These are phyloP conservation scores for Deinandra increscens DNA, from an alignment of 129 eudicot species.

Conservation along the genomic window DNA sequence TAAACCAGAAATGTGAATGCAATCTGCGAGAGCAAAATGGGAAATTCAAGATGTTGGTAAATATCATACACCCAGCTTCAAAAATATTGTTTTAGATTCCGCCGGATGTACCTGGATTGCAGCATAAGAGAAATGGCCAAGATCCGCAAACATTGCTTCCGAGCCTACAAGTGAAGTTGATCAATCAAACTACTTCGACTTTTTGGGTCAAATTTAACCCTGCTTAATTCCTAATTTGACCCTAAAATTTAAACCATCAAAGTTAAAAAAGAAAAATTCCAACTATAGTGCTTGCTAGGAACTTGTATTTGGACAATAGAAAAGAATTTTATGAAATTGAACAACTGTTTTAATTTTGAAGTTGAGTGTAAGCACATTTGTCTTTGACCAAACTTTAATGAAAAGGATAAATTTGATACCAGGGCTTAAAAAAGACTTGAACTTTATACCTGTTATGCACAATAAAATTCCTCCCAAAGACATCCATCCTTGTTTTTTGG, in stretches of 20 bases:
- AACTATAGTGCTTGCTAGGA: too few species aligned
- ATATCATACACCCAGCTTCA: slow-evolving; percentile 12
- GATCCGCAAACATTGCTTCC: slow-evolving; percentile 98
- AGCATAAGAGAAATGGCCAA: slow-evolving; percentile 89
- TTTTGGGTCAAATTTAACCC: slow-evolving; percentile 12
- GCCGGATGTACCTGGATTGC: slow-evolving; percentile 78
- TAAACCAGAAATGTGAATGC: slow-evolving; percentile 93
- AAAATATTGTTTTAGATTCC: background rate
- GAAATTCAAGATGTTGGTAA: slow-evolving; percentile 4
- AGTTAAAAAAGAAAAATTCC: too few species aligned
- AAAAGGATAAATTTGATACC: background rate
- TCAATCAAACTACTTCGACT: slow-evolving; percentile 29
- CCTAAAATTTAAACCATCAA: background rate
- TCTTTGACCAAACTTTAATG: slow-evolving; percentile 17
- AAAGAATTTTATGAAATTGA: background rate
- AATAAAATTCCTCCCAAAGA: slow-evolving; percentile 83
- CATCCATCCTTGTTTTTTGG: slow-evolving; percentile 91
- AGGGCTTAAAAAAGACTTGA: background rate
- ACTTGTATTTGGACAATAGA: background rate
- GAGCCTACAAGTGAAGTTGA: slow-evolving; percentile 64
- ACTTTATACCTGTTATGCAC: slow-evolving; percentile 83
- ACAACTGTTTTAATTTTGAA: background rate
- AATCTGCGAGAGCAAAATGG: slow-evolving; percentile 48
- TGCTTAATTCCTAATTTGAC: slow-evolving; percentile 3
- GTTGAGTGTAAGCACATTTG: slow-evolving; percentile 4